Evolutionary conservation across 2,329 filamentous ascomycete genomes (phyloP).

Genomic region (Orbilia javanica): DNA sequence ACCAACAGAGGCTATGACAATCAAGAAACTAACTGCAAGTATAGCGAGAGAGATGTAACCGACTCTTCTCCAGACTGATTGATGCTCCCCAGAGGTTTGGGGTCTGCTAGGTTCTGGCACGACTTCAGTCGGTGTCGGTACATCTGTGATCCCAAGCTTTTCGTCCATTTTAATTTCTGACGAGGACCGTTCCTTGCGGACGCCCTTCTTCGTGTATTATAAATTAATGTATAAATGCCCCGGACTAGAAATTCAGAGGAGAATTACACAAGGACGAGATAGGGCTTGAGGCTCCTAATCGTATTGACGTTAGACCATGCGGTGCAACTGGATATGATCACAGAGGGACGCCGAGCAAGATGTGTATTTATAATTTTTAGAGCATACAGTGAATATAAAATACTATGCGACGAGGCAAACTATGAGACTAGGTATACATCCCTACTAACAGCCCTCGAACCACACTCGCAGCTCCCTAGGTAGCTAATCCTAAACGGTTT

Average conservation of each 20-base stretch:
- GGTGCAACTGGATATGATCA: too few relatives aligned
- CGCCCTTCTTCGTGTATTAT: neutral
- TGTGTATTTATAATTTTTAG: neutral
- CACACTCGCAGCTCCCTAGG: too few relatives aligned
- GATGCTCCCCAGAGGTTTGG: neutral
- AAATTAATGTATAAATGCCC: neutral
- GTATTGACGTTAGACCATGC: too few relatives aligned
- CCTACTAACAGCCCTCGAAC: too few relatives aligned
- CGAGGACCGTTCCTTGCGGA: neutral
- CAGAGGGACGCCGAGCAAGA: neutral
- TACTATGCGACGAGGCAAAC: too few relatives aligned
- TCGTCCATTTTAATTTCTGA: neutral
- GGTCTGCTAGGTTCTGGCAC: neutral
- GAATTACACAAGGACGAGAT: neutral
- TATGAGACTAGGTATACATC: neutral
- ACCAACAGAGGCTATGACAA: conserved; percentile 8
- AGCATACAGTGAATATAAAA: too few relatives aligned
- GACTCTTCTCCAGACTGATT: neutral
- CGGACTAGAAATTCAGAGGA: neutral
- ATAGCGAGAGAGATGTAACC: neutral
- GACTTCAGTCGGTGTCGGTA: neutral
- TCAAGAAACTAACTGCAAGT: neutral
- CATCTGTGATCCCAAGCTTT: neutral
- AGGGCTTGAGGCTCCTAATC: neutral
- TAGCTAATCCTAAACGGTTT: too few relatives aligned